phyloP scores from a whole-genome alignment of 2,329 filamentous ascomycete genomes.

The Myriangium duriaei region DNA sequence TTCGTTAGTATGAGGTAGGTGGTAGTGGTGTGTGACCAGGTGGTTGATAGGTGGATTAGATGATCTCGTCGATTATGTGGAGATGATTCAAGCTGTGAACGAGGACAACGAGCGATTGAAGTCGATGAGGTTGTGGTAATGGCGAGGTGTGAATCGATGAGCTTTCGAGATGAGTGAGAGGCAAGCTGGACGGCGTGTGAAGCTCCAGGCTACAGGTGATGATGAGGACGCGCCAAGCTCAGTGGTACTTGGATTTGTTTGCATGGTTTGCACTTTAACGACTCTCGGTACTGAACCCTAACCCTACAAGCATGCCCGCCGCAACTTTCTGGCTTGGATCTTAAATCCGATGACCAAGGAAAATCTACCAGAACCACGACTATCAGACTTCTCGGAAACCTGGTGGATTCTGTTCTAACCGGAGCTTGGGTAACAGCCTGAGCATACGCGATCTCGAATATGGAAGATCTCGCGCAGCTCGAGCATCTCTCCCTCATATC shows the following conservation, averaged over 20 bases:
- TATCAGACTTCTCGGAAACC: too few species aligned
- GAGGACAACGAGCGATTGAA: not conserved
- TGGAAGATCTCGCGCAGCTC: constrained; percentile 86
- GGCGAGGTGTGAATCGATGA: not conserved
- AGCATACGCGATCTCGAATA: too few species aligned
- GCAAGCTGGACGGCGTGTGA: not conserved
- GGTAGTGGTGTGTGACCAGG: not conserved
- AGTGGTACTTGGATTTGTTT: constrained; percentile 4
- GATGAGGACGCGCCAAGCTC: constrained; percentile 9
- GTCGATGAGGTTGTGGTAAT: not conserved
- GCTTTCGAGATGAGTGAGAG: not conserved
- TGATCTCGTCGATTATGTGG: too few species aligned
- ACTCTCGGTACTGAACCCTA: too few species aligned
- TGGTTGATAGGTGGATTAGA: constrained; percentile 1
- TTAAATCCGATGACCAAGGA: too few species aligned
- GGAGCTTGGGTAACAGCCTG: too few species aligned
- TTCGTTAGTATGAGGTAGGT: not conserved
- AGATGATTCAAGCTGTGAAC: not conserved
- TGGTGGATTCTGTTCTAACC: too few species aligned
- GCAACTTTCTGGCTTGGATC: too few species aligned
- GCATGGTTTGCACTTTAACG: constrained; percentile 9
- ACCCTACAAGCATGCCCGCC: too few species aligned
- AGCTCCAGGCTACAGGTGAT: constrained; percentile 9
- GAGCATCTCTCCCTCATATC: constrained; percentile 90
- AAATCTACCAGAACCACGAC: too few species aligned